Percentiles rank a stretch among this genome's conserved stretches.
These are phyloP conservation scores for Coemansia sp. DNA, from an alignment of 192 early-diverging fungal genomes.

Conservation along the genomic window DNA sequence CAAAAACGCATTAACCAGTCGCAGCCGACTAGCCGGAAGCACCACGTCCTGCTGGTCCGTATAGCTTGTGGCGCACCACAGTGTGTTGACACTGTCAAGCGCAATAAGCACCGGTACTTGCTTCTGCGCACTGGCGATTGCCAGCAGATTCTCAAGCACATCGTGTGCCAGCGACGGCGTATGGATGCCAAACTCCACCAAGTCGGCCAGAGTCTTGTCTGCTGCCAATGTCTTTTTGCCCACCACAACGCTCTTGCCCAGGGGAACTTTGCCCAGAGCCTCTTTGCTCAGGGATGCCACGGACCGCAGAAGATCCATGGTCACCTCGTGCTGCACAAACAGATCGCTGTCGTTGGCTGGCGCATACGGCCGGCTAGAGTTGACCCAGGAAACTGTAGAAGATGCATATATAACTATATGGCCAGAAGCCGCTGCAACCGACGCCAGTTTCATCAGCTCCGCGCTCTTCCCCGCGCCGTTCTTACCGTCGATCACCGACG, in stretches of 20 bases:
- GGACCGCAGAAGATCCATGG: constrained; percentile 26
- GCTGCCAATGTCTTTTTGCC: constrained; percentile 32
- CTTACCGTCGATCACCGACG: constrained; percentile 38
- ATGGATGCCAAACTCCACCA: constrained; percentile 32
- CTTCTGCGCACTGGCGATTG: constrained; percentile 38
- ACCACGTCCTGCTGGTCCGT: constrained; percentile 38
- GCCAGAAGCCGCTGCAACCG: constrained; percentile 28
- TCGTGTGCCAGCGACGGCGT: constrained; percentile 40
- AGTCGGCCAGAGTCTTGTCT: constrained; percentile 29
- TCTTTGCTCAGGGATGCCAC: constrained; percentile 20
- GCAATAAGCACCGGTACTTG: constrained; percentile 46
- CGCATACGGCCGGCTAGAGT: constrained; percentile 51
- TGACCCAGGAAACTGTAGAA: constrained; percentile 39
- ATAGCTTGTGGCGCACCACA: constrained; percentile 43
- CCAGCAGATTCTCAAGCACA: constrained; percentile 37
- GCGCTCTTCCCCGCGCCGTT: constrained; percentile 50
- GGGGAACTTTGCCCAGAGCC: constrained; percentile 31
- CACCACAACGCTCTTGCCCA: constrained; percentile 32
- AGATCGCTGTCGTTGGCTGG: constrained; percentile 14
- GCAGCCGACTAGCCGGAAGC: constrained; percentile 32
- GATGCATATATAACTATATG: constrained; percentile 42
- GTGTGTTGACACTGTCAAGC: constrained; percentile 50
- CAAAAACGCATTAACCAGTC: constrained; percentile 36
- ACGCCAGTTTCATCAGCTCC: constrained; percentile 45
- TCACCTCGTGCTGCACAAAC: constrained; percentile 43